Base-by-base conservation (phyloP, 306 rosid species). In the Casuarina cunninghamiana region DNA sequence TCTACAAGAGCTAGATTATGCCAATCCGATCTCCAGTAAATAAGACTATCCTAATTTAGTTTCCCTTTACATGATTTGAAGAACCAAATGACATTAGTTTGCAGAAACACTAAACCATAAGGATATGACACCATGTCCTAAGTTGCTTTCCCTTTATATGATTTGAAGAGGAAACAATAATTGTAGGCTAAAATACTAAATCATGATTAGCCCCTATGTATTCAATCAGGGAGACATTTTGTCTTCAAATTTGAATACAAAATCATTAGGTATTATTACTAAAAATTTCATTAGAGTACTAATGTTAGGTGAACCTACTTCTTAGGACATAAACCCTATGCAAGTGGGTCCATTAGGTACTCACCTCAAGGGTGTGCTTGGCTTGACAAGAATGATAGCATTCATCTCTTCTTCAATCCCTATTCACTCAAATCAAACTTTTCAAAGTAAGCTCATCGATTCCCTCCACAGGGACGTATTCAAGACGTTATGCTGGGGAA, bases 191-290 rank as follows among this genome's bases (percentile, higher is more conserved):
- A 83, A 80, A 69, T 73, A 79, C 49, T 71, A 60, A 75, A 75
- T 75, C 73, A 80, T 83, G 77, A 84, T 50, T 80, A 68, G 75
- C 70, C 44, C 70, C 50, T 53, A 12, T 93, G 97, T 84, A 82
- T 86, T 84, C 87, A 88, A 83, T 83, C 83, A 72, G 81, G 94
- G 95, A 83, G 86, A 92, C 97, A 92, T 74, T 69, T 78, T 92
- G 97, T 81, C 89, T 84, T 79, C 75, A 75, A 78, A 85, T 77
- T 79, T 62, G 84, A 90, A 82, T 80, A 86, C 94, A 90, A 81
- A 83, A 91, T 81, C 82, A 91, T 83, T 72, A 76, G 71, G 73
- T 50, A 78, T 79, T 75, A 79, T 73, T 70, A 72, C 51, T 71
- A 71, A 54, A 62, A 19, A 66, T 43, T 66, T 7, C 35, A 57